Conservation (phyloP, 352 stramenopile genomes). For the Phytopythium boreale region DNA sequence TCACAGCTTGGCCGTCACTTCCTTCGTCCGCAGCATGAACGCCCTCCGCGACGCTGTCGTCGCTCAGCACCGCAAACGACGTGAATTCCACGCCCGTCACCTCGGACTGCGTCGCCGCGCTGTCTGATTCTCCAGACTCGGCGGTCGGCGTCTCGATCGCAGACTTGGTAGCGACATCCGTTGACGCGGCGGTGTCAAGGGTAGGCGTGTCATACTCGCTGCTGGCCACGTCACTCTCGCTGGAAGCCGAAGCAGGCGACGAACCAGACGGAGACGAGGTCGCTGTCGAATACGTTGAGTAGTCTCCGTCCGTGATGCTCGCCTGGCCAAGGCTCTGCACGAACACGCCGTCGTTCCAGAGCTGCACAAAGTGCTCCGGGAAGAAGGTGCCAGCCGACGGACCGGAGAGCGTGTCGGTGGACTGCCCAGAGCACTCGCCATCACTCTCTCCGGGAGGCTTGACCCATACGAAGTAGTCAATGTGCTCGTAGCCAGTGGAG, state of each 20-base stretch:
- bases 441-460: slow-evolving; percentile 49
- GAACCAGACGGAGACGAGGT: neutral
- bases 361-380: slow-evolving; percentile 35
- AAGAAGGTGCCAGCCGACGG: slow-evolving; percentile 50
- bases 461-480: slow-evolving; percentile 40
- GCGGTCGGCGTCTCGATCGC: neutral
- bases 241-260: neutral
- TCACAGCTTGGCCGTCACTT: neutral
- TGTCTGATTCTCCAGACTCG: neutral
- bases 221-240: neutral
- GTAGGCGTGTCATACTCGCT: neutral
- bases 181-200: neutral
- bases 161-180: neutral
- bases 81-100: neutral
- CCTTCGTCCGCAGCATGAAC: neutral
- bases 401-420: slow-evolving; percentile 26
- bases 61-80: neutral
- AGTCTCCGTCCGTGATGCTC: slow-evolving; percentile 5
- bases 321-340: slow-evolving; percentile 25
- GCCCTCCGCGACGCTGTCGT: neutral
- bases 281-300: neutral
- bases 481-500: slow-evolving; percentile 23
- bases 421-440: slow-evolving; percentile 30
- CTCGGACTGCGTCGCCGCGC: neutral
- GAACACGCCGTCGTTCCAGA: slow-evolving; percentile 58